Base-by-base conservation (phyloP, 768 basidiomycete species). In the Leccinum subgranulosum region DNA sequence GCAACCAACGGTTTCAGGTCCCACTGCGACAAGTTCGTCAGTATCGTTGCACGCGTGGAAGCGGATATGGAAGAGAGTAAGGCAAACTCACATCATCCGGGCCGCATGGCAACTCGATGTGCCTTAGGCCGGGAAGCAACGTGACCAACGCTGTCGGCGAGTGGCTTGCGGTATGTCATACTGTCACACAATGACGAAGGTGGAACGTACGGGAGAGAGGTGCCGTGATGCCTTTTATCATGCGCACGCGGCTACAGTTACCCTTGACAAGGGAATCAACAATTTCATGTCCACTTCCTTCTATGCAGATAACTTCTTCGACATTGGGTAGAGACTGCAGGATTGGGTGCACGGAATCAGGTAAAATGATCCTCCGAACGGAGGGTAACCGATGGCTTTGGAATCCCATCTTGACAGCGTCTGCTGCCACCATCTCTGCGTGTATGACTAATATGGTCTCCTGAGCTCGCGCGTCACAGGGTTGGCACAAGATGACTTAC, bases 381-480 rank as follows among this genome's bases (percentile, higher is more conserved):
- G 56, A 51, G 1, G 57, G 57, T 41, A 68, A 59, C 51, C 5
- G 53, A 49, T 48, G 46, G 2, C 58, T 55, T 39, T 43, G 33
- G n/a, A 68, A 60, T 28, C 12, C 53, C 3, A 54, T 48, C 43
- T 61, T 58, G 45, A 68, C 57, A 3, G 45, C 55, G 49, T 60
- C 2, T 29, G 34, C 2, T 8, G 39, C 28, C 39, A 39, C 10
- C 39, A 39, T 28, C n/a, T 51, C 50, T 4, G 56, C 43, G 11
- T 50, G 49, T 19, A 33, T 50, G 19, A 50, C 49, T 50, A 17
- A 19, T 12, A 10, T 39, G n/a, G 39, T 9, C 8, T 23, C 45
- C 14, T 19, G 23, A 46, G 45, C 3, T 21, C 14, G 23, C 8
- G 39, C 8, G 17, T n/a, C 39, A n/a, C 39, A 36, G 39, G 39